Evolutionary conservation across 2,329 filamentous ascomycete species (phyloP).

Genomic region (Diaporthe destruens): DNA sequence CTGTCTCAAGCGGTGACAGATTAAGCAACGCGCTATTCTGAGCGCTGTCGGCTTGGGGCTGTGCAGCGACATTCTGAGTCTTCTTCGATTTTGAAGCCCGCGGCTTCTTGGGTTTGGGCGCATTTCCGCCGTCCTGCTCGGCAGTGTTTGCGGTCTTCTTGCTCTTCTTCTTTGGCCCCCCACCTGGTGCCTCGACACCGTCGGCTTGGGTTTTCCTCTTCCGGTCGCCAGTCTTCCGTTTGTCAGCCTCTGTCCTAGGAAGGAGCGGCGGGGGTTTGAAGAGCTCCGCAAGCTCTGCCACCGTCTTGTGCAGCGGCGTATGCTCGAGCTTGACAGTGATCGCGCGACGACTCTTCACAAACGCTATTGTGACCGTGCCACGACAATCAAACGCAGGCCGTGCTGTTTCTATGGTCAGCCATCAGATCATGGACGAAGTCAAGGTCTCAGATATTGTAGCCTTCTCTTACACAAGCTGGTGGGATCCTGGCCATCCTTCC

Average conservation of each 20-base stretch:
- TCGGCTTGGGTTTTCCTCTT: constrained; percentile 43
- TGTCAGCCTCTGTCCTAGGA: constrained; percentile 46
- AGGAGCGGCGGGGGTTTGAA: constrained; percentile 60
- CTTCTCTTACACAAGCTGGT: constrained; percentile 57
- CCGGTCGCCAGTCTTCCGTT: constrained; percentile 46
- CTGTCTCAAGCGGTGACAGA: constrained; percentile 60
- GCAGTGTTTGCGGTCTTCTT: constrained; percentile 45
- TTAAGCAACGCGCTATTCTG: constrained; percentile 52
- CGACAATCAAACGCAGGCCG: constrained; percentile 72
- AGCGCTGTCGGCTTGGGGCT: constrained; percentile 10
- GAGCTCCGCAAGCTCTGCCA: constrained; percentile 61
- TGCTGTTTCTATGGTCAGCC: constrained; percentile 50
- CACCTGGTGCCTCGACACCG: constrained; percentile 38
- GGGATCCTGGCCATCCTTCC: constrained; percentile 60
- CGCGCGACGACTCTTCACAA: constrained; percentile 60
- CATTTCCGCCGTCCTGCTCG: constrained; percentile 37
- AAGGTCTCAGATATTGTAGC: neutral
- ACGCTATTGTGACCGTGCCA: constrained; percentile 63
- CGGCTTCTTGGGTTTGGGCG: constrained; percentile 45
- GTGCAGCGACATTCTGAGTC: constrained; percentile 41
- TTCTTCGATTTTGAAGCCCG: constrained; percentile 32
- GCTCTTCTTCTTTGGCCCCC: constrained; percentile 46
- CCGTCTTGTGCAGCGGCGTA: constrained; percentile 68
- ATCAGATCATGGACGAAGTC: neutral
- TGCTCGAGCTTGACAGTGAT: constrained; percentile 69